A percentile compares a stretch with the other conserved stretches of the same genome.
Conservation (phyloP, 2,329 filamentous ascomycete genomes). For the Gaeumannomyces tritici region DNA sequence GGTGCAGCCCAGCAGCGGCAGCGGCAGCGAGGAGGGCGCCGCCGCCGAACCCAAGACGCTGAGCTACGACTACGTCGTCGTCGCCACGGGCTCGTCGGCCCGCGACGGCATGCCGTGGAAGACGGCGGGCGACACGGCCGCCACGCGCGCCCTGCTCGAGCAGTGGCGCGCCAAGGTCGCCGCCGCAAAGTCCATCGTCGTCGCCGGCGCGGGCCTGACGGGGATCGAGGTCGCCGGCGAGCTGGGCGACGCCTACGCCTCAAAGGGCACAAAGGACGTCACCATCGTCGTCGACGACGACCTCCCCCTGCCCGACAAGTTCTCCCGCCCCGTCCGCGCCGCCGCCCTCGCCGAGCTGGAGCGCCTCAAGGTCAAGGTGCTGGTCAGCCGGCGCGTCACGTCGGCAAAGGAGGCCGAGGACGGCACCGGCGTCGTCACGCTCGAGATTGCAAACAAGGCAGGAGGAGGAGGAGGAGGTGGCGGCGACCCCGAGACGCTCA, state of each 20-base stretch:
- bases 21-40: too few species aligned
- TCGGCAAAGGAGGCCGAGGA: conserved; percentile 1
- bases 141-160: conserved; percentile 29
- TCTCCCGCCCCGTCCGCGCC: conserved; percentile 27
- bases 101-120: conserved; percentile 40
- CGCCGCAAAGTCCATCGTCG: conserved; percentile 35
- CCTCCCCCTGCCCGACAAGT: conserved; percentile 25
- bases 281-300: conserved; percentile 28
- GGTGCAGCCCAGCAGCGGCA: conserved; percentile 21
- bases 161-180: conserved; percentile 26
- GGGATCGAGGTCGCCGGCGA: conserved; percentile 42
- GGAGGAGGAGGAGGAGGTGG: too few species aligned
- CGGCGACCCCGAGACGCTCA: conserved; percentile 4
- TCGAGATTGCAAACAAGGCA: background rate
- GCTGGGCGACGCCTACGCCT: conserved; percentile 36
- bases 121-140: conserved; percentile 26
- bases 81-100: conserved; percentile 42
- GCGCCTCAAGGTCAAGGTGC: conserved; percentile 31
- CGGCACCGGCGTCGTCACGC: conserved; percentile 4
- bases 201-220: conserved; percentile 41
- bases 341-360: conserved; percentile 17
- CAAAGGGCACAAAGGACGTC: conserved; percentile 33
- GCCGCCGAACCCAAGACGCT: conserved; percentile 25
- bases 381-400: conserved; percentile 28
- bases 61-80: conserved; percentile 40